Conservation (phyloP, 2,329 filamentous ascomycete species). For the Aotearoamyces nothofagi region DNA sequence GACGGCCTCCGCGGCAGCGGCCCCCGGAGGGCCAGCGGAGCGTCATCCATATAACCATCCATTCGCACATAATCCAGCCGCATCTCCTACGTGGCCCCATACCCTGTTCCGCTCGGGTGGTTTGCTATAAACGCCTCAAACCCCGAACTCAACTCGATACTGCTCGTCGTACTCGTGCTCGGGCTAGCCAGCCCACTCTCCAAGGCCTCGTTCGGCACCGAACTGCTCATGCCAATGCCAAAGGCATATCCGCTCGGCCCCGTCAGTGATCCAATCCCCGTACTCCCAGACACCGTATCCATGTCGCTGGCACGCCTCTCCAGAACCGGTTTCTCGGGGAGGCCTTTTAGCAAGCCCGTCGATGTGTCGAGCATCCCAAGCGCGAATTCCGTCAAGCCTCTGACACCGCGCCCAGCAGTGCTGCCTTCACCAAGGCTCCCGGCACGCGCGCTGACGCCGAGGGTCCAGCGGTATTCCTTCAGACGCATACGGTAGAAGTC, state of each 20-base stretch:
- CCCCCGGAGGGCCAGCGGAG: too few relatives aligned
- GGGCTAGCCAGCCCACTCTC: conserved; percentile 15
- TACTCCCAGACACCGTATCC: conserved; percentile 10
- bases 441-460: conserved; percentile 71
- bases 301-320: conserved; percentile 28
- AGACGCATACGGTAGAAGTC: conserved; percentile 81
- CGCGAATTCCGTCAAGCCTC: conserved; percentile 50
- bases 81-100: too few relatives aligned
- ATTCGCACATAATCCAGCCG: too few relatives aligned
- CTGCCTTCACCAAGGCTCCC: conserved; percentile 22
- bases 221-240: conserved; percentile 1
- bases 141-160: too few relatives aligned
- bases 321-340: conserved; percentile 56
- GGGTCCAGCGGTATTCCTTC: conserved; percentile 85
- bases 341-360: conserved; percentile 49
- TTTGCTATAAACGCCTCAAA: too few relatives aligned
- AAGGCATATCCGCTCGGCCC: conserved; percentile 1
- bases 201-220: background rate
- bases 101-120: too few relatives aligned
- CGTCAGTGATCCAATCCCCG: background rate
- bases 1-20: too few relatives aligned
- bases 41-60: too few relatives aligned
- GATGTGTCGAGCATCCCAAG: conserved; percentile 65
- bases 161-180: conserved; percentile 17
- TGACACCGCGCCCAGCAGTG: conserved; percentile 28